A percentile compares a stretch with the other conserved stretches of the same genome.
phyloP scores from a whole-genome alignment of 768 basidiomycete genomes.

The Podaxis sp. region DNA sequence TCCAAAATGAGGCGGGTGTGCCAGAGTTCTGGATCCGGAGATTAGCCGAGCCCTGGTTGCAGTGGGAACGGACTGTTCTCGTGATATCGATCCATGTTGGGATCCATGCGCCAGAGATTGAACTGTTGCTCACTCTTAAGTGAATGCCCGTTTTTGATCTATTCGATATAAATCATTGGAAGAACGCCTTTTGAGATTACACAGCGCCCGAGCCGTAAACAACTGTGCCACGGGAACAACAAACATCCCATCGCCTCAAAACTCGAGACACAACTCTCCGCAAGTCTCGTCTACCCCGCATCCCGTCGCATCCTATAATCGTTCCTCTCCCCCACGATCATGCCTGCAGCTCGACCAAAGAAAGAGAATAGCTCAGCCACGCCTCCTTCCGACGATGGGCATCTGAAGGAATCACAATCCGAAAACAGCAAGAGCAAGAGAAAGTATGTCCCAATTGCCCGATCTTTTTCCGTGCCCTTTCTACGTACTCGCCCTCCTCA shows the following conservation, averaged over 20 bases:
- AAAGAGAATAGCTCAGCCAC: conserved; percentile 62
- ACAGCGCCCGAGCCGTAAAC: conserved; percentile 38
- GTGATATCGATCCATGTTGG: conserved; percentile 35
- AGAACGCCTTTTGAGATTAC: conserved; percentile 31
- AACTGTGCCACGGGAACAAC: conserved; percentile 40
- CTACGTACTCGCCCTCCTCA: conserved; percentile 32
- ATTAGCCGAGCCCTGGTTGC: conserved; percentile 36
- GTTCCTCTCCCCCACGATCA: conserved; percentile 34
- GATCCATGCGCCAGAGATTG: conserved; percentile 13
- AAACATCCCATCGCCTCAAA: conserved; percentile 38
- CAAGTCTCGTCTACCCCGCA: conserved; percentile 19
- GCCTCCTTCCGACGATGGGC: conserved; percentile 63
- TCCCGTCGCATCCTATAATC: conserved; percentile 28
- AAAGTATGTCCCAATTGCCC: conserved; percentile 64
- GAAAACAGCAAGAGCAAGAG: conserved; percentile 76
- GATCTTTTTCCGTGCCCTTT: conserved; percentile 55
- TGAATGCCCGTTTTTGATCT: conserved; percentile 12
- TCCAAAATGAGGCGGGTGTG: conserved; percentile 22
- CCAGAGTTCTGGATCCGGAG: conserved; percentile 42
- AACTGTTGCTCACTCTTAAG: conserved; percentile 13
- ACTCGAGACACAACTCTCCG: conserved; percentile 25
- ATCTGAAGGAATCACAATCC: conserved; percentile 51
- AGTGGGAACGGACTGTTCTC: conserved; percentile 34
- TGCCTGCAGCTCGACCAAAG: conserved; percentile 69
- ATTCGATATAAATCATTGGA: conserved; percentile 36